A percentile compares a stretch with the other conserved stretches of the same genome.
Evolutionary conservation across 2,329 filamentous ascomycete species (phyloP).

Genomic region (Pestalotiopsis sp.): DNA sequence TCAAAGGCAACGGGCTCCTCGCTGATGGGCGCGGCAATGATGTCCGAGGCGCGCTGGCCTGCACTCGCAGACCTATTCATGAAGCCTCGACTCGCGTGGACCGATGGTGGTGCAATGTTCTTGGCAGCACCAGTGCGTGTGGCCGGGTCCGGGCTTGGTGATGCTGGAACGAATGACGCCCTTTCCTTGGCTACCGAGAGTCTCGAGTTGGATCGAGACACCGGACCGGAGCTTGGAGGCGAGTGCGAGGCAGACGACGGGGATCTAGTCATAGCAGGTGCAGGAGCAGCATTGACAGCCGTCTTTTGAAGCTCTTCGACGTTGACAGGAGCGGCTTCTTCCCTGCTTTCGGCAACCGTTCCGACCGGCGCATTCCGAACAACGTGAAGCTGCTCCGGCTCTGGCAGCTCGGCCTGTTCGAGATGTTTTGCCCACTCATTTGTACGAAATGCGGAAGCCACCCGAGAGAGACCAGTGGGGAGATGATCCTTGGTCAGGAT

Average conservation of each 20-base stretch:
- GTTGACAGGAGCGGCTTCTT: constrained; percentile 64
- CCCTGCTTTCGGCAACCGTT: constrained; percentile 36
- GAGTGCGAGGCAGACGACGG: constrained; percentile 30
- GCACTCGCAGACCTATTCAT: constrained; percentile 26
- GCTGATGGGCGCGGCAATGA: constrained; percentile 18
- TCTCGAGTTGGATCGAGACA: constrained; percentile 24
- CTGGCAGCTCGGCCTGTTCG: constrained; percentile 73
- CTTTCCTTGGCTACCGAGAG: neutral
- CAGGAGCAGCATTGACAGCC: constrained; percentile 51
- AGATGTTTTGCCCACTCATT: constrained; percentile 97
- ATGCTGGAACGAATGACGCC: neutral
- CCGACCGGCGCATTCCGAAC: constrained; percentile 40
- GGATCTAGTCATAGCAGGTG: constrained; percentile 35
- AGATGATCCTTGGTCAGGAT: constrained; percentile 64
- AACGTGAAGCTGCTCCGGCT: constrained; percentile 62
- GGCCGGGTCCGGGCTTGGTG: neutral
- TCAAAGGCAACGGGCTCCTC: constrained; percentile 41
- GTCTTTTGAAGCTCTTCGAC: constrained; percentile 69
- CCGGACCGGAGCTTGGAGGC: constrained; percentile 18
- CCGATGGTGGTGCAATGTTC: neutral
- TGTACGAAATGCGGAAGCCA: constrained; percentile 83
- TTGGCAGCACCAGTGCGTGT: constrained; percentile 14
- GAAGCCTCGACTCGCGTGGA: constrained; percentile 23
- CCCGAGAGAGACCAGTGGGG: constrained; percentile 71
- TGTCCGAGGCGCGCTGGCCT: constrained; percentile 28